phyloP scores from a whole-genome alignment of 2,329 filamentous ascomycete species.

The Epichloe glyceriae region DNA sequence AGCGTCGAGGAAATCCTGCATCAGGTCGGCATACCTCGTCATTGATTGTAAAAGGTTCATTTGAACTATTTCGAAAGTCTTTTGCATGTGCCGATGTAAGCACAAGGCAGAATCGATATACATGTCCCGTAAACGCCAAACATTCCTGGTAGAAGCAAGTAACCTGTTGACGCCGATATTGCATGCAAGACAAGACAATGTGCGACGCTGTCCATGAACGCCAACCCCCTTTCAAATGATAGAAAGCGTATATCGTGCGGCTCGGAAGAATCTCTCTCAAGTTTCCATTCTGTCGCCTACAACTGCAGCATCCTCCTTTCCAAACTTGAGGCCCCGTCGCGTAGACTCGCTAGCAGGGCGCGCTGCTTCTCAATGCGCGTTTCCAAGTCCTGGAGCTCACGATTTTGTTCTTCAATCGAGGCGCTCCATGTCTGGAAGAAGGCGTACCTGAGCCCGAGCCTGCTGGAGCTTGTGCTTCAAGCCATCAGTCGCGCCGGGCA shows the following conservation, averaged over 20 bases:
- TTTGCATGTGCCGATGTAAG: neutral
- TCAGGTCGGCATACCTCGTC: slow-evolving; percentile 27
- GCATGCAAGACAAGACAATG: neutral
- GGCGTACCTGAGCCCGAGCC: slow-evolving; percentile 52
- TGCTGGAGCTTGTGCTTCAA: slow-evolving; percentile 76
- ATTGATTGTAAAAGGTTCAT: neutral
- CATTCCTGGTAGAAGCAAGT: neutral
- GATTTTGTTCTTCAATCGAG: slow-evolving; percentile 53
- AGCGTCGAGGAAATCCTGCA: slow-evolving; percentile 54
- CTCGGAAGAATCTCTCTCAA: slow-evolving; percentile 9
- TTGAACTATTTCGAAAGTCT: neutral
- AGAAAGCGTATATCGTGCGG: neutral
- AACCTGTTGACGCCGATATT: neutral
- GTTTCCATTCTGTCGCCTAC: slow-evolving; percentile 29
- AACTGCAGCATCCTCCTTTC: slow-evolving; percentile 15
- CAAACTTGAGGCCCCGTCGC: slow-evolving; percentile 29
- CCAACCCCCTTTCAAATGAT: neutral
- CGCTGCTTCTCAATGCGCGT: slow-evolving; percentile 49
- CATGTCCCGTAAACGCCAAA: neutral
- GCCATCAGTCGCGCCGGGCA: slow-evolving; percentile 63
- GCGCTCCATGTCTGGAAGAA: slow-evolving; percentile 57
- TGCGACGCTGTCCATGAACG: neutral
- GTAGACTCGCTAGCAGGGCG: slow-evolving; percentile 40
- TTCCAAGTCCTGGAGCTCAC: slow-evolving; percentile 56
- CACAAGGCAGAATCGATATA: neutral